Percentiles rank a stretch among this genome's conserved stretches.
Conservation (phyloP, 2,329 filamentous ascomycete genomes). For the Bertia moriformis region DNA sequence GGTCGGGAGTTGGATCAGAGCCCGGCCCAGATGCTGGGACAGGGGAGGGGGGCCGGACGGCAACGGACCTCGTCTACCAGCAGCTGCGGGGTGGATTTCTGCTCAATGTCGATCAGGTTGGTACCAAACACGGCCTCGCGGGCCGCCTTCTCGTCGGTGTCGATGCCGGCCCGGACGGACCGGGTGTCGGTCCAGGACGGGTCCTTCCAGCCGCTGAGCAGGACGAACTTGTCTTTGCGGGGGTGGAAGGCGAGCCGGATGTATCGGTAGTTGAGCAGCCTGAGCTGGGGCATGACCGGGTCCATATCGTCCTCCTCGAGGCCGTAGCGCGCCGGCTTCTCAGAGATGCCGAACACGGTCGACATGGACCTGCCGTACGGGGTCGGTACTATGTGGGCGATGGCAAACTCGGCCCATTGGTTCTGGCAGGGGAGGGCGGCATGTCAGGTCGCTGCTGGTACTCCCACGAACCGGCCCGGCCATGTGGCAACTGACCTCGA, state of each 20-base stretch:
- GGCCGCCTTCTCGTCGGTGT: slow-evolving; percentile 72
- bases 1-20: slow-evolving; percentile 2
- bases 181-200: slow-evolving; percentile 71
- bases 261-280: slow-evolving; percentile 81
- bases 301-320: slow-evolving; percentile 58
- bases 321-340: slow-evolving; percentile 39
- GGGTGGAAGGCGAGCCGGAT: slow-evolving; percentile 87
- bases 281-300: slow-evolving; percentile 63
- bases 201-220: slow-evolving; percentile 87
- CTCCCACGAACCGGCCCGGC: no score
- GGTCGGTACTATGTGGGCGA: slow-evolving; percentile 50
- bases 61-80: slow-evolving; percentile 66
- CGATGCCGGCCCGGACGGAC: slow-evolving; percentile 62
- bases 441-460: no score
- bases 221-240: slow-evolving; percentile 71
- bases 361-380: slow-evolving; percentile 39
- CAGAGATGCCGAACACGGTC: slow-evolving; percentile 51
- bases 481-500: slow-evolving; percentile 45
- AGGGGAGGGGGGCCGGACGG: slow-evolving; percentile 6
- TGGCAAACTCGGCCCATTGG: slow-evolving; percentile 82
- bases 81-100: slow-evolving; percentile 71
- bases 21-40: slow-evolving; percentile 1
- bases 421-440: slow-evolving; percentile 48
- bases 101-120: slow-evolving; percentile 83
- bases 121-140: slow-evolving; percentile 76